Base-by-base conservation (phyloP, 2,329 filamentous ascomycete species). In the Aspergillus piperis region DNA sequence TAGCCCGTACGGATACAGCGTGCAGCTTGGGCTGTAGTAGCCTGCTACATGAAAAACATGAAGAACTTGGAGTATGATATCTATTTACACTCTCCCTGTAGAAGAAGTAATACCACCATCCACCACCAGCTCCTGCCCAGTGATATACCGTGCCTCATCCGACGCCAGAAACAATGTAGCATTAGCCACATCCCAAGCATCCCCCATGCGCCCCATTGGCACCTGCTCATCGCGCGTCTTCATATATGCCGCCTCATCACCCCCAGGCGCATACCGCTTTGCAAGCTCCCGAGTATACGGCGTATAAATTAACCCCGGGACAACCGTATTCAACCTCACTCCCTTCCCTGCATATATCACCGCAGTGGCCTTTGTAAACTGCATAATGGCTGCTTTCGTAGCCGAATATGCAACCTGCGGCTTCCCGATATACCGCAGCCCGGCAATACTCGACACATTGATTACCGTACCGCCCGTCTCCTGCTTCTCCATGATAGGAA, bases 271-370 rank as follows among this genome's bases (percentile, higher is more conserved):
- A 66, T 79, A 84, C 54, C 82, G 74, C 23, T 80, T 71, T 0
- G 82, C 78, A 58, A 86, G 58, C 2, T 71, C 74, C 13, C 73
- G 72, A 5, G 81, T 81, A 39, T 83, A 80, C 0, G 83, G 83
- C 15, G 84, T 86, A 56, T 85, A 76, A 68, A 86, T 86, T 58
- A 87, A 67, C 0, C 84, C 84, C 0, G 84, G 84, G 0, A 85
- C 81, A 0, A 86, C 82, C 0, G 79, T 79, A 64, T 87, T 87
- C 36, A 86, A 19, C 15, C 68, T 41, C 3, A 86, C 77, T 0
- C 78, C 56, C 19, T 65, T 71, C 2, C 55, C 60, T 8, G 68
- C 69, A 62, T 73, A 74, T 0, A 83, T 80, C 1, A 86, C 76
- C 0, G 80, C 80, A 0, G 80, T 84, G 0, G 78, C 73, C 51